Evolutionary conservation across 495 filamentous ascomycete species (phyloP), one percentile per base, ranked within the genome.

Genomic region (Aspergillus incahuasiensis): DNA sequence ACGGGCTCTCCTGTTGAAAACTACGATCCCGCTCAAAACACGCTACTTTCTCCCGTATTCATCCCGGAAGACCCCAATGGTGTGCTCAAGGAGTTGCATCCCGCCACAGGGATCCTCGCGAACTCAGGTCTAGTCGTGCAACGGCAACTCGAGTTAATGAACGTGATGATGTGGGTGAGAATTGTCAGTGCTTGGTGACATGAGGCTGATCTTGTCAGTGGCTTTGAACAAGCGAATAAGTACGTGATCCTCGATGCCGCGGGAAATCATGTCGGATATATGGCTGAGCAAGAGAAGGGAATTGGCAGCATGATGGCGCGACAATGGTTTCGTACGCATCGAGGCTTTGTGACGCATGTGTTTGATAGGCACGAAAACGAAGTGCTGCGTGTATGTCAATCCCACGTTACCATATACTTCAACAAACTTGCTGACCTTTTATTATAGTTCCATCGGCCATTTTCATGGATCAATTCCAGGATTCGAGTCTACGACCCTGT

Each of bases 181-280:
- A 5, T 25, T 35, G 9, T 44, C 30, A 2, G 34, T n/a, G 1
- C 18, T 20, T 30, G 20, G 32, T 30, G 11, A 50, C 18, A 30
- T 40, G 18, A 52, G 43, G 18, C 18, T 50, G 22, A 43, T 39
- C 25, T 47, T 18, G n/a, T 13, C 32, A 79, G 77, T 39, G 84
- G 86, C 0, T 89, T 87, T 56, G 85, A 89, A 68, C 86, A 89
- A 67, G 85, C 86, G 15, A 88, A 89, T 57, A 81, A 79, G 63
- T 89, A 89, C 62, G 77, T 86, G 24, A 86, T 89, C 47, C 81
- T 87, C 79, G 81, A 87, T 73, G 82, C 82, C n/a, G 71, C 80
- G 28, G 86, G 86, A 6, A 81, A 82, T 28, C 84, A 86, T 56
- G 74, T 89, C 46, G 86, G 86, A 15, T 88, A 84, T 58, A 81